phyloP scores from a whole-genome alignment of 371 early-diverging fungal species.

The Massospora cicadina region DNA sequence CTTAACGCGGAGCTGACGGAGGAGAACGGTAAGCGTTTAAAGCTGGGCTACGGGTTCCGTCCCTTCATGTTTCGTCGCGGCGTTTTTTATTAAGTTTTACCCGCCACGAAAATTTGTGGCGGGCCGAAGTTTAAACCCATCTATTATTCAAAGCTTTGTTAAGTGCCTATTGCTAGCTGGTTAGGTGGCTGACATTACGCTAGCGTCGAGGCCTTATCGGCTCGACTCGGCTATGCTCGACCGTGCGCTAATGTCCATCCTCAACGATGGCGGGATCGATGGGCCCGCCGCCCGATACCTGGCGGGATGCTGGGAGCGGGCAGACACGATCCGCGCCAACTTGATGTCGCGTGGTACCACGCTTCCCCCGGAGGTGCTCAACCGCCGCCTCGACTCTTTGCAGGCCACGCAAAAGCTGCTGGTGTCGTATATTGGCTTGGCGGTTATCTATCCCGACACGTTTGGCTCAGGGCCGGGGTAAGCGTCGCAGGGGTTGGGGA shows the following conservation, averaged over 20 bases:
- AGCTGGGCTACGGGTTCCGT: too few relatives aligned
- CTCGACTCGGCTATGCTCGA: not conserved
- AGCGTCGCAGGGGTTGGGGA: constrained; percentile 22
- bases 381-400: not conserved
- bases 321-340: not conserved
- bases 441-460: not conserved
- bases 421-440: not conserved
- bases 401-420: not conserved
- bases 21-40: not conserved
- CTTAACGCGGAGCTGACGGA: not conserved
- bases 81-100: not conserved
- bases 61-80: not conserved
- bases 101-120: not conserved
- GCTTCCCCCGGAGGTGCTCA: not conserved
- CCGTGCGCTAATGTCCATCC: not conserved
- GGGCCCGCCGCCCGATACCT: not conserved
- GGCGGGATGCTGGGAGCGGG: not conserved
- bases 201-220: not conserved
- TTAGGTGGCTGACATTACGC: not conserved
- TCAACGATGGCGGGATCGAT: not conserved
- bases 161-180: not conserved
- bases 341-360: not conserved
- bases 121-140: not conserved
- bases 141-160: not conserved
- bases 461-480: constrained; percentile 10